These are phyloP conservation scores for Amanita exitialis DNA, from an alignment of 768 basidiomycete genomes.

Conservation along the genomic window DNA sequence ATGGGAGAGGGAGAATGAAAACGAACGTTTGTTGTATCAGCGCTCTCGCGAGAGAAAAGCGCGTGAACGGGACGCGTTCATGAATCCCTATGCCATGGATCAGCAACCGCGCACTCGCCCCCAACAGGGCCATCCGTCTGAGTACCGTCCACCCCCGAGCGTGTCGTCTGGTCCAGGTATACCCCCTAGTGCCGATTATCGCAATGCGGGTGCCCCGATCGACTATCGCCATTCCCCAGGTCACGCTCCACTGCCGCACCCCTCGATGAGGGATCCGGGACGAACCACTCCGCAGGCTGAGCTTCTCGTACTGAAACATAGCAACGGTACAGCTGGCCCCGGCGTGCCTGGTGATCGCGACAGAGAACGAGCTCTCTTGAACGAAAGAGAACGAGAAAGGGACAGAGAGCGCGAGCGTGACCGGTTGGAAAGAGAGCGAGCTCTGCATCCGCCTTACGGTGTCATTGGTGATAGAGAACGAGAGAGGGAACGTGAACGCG, in stretches of 20 bases:
- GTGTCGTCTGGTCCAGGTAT: background rate
- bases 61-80: constrained; percentile 21
- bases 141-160: background rate
- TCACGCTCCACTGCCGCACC: background rate
- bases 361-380: constrained; percentile 10
- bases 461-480: constrained; percentile 12
- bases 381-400: constrained; percentile 14
- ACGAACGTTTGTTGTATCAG: constrained; percentile 10
- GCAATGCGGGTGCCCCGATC: background rate
- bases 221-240: constrained; percentile 1
- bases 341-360: constrained; percentile 16
- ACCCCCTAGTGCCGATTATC: background rate
- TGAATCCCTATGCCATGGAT: background rate
- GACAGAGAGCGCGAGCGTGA: constrained; percentile 5
- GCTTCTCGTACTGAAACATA: constrained; percentile 4
- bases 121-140: background rate
- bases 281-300: constrained; percentile 20
- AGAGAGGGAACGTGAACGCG: constrained; percentile 13
- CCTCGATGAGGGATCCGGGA: constrained; percentile 17
- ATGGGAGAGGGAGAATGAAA: constrained; percentile 9
- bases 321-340: constrained; percentile 1
- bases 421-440: constrained; percentile 11
- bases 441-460: constrained; percentile 7
- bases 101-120: background rate
- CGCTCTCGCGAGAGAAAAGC: constrained; percentile 13